Conservation (phyloP, 345 rosid genomes). For the Corchorus olitorius region DNA sequence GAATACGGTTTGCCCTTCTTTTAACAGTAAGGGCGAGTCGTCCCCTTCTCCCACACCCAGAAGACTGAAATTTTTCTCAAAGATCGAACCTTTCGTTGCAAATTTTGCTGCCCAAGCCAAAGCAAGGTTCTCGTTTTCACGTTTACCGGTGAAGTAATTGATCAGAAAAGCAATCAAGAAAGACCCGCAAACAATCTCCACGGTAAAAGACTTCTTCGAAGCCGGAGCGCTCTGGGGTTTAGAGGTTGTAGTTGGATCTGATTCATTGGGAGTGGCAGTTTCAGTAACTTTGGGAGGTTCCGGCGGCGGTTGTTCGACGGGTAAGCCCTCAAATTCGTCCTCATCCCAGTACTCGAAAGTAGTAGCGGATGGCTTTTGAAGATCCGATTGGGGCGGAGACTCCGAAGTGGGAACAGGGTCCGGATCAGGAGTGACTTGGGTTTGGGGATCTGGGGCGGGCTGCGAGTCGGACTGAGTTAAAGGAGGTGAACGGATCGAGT, state of each 20-base stretch:
- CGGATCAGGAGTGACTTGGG: constrained; percentile 28
- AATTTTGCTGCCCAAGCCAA: constrained; percentile 90
- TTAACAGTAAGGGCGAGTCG: constrained; percentile 80
- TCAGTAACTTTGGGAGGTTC: constrained; percentile 32
- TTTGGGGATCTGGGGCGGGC: constrained; percentile 33
- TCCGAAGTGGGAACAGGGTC: constrained; percentile 26
- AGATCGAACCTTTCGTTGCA: constrained; percentile 67
- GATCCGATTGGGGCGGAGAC: constrained; percentile 26
- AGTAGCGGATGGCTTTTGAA: constrained; percentile 39
- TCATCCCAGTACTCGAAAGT: constrained; percentile 92
- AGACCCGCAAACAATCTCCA: constrained; percentile 66
- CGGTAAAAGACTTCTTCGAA: constrained; percentile 46
- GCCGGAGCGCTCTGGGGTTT: constrained; percentile 15
- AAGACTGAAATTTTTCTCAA: constrained; percentile 84
- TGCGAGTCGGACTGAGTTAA: constrained; percentile 57
- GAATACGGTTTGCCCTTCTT: constrained; percentile 87
- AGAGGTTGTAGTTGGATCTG: constrained; percentile 35
- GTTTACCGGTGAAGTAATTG: constrained; percentile 84
- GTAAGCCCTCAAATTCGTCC: constrained; percentile 95
- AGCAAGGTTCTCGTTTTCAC: constrained; percentile 84
- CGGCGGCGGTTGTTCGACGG: constrained; percentile 34
- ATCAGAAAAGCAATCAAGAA: constrained; percentile 63
- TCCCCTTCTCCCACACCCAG: constrained; percentile 81
- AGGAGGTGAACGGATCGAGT: constrained; percentile 53
- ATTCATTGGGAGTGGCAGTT: constrained; percentile 30